A percentile compares a stretch with the other conserved stretches of the same genome.
Conservation (phyloP, 176 grass and related monocot species). For the Tillandsia fasciculata region DNA sequence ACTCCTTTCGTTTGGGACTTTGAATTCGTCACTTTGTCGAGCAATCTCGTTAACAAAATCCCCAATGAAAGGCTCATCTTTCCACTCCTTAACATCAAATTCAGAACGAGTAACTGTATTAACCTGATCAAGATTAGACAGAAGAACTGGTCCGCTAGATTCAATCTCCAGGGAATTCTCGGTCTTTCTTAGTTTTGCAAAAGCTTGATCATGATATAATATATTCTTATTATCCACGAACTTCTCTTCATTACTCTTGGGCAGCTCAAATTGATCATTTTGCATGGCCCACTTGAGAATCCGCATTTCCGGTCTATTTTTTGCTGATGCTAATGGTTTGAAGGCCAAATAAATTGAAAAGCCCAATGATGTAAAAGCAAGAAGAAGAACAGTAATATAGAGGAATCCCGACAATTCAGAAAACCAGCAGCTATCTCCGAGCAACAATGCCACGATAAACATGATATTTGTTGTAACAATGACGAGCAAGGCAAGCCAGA, state of each 20-base stretch:
- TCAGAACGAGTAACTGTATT: background rate
- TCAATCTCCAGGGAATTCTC: background rate
- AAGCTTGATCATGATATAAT: background rate
- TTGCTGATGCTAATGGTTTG: background rate
- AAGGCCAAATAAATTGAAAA: slow-evolving; percentile 4
- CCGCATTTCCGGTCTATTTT: background rate
- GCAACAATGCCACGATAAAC: background rate
- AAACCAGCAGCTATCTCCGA: background rate
- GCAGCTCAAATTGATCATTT: background rate
- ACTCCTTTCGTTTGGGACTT: background rate
- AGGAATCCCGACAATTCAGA: background rate
- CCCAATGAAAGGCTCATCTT: background rate
- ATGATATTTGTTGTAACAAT: background rate
- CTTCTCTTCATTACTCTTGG: background rate
- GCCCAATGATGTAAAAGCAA: background rate
- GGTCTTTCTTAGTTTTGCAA: background rate
- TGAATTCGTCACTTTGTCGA: background rate
- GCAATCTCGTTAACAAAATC: background rate
- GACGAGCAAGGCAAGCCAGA: background rate
- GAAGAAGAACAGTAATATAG: background rate
- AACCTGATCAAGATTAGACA: background rate
- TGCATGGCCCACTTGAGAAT: background rate
- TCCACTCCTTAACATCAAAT: background rate
- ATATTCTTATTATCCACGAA: background rate
- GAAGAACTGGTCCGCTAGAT: background rate